Conservation (phyloP, 2,329 filamentous ascomycete genomes). For the Aspergillus pseudotamarii region DNA sequence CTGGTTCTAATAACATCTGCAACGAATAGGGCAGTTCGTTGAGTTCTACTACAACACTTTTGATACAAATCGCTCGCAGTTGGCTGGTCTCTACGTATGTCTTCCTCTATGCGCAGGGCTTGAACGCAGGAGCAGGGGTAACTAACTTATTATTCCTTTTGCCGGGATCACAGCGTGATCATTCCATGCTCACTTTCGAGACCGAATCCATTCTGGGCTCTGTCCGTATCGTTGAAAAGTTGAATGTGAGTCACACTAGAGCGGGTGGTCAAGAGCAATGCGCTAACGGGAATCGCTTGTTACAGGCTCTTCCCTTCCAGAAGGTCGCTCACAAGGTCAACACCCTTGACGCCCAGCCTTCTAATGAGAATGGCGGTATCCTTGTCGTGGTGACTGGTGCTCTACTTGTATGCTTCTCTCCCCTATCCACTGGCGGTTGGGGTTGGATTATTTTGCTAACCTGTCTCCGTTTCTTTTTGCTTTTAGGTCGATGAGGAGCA, state of each 20-base stretch:
- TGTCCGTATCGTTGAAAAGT: slow-evolving; percentile 73
- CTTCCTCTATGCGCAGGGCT: neutral
- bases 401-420: slow-evolving; percentile 69
- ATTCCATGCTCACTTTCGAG: slow-evolving; percentile 96
- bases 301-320: slow-evolving; percentile 74
- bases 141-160: slow-evolving; percentile 13
- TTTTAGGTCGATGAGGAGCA: slow-evolving; percentile 79
- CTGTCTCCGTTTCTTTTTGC: neutral
- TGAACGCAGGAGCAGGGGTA: neutral
- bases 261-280: slow-evolving; percentile 8
- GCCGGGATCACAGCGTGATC: slow-evolving; percentile 62
- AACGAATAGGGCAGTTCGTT: slow-evolving; percentile 75
- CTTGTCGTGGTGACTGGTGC: slow-evolving; percentile 86
- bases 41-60: slow-evolving; percentile 90
- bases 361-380: slow-evolving; percentile 67
- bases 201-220: slow-evolving; percentile 66
- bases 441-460: neutral
- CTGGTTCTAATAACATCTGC: slow-evolving; percentile 24
- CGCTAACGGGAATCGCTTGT: neutral
- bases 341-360: slow-evolving; percentile 83
- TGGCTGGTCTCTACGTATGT: slow-evolving; percentile 79
- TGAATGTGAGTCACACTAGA: slow-evolving; percentile 61
- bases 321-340: slow-evolving; percentile 77
- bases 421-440: neutral
- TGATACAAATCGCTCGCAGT: slow-evolving; percentile 67